Conservation (phyloP, 73 alveolate species). For the Paramecium caudatum region DNA sequence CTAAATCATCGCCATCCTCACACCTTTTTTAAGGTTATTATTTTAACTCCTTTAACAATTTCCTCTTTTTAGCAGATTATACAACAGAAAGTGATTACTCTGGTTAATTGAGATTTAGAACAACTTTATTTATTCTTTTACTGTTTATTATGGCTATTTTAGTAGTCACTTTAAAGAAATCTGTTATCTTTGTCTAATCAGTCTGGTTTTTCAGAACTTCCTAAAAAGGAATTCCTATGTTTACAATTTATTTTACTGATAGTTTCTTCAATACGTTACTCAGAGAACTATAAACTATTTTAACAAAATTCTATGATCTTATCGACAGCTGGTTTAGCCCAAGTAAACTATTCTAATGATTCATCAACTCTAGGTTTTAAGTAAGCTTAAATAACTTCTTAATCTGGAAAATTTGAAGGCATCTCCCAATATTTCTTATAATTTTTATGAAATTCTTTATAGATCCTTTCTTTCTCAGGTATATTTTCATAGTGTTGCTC, state of each 20-base stretch:
- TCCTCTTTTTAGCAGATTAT: constrained; percentile 57
- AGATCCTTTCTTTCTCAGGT: constrained; percentile 76
- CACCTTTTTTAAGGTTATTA: constrained; percentile 2
- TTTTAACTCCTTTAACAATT: background rate
- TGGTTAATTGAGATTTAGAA: constrained; percentile 73
- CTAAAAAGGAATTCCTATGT: constrained; percentile 69
- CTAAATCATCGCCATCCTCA: constrained; percentile 20
- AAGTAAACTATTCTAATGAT: constrained; percentile 76
- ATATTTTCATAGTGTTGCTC: constrained; percentile 69
- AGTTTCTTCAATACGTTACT: constrained; percentile 68
- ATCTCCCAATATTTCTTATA: constrained; percentile 88
- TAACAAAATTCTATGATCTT: constrained; percentile 75
- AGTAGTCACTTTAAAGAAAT: constrained; percentile 79
- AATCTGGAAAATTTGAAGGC: constrained; percentile 83
- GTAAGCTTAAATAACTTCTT: constrained; percentile 79
- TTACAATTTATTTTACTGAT: constrained; percentile 42
- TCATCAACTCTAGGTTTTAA: constrained; percentile 79
- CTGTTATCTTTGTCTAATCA: constrained; percentile 76
- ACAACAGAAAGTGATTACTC: constrained; percentile 55
- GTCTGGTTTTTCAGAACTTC: constrained; percentile 70
- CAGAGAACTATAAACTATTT: constrained; percentile 32
- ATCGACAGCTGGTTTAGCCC: constrained; percentile 84
- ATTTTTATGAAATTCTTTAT: constrained; percentile 81
- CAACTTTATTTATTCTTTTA: constrained; percentile 79
- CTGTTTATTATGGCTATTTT: constrained; percentile 79